Conservation (phyloP, 2,329 filamentous ascomycete genomes). For the Pseudogymnoascus sp. region DNA sequence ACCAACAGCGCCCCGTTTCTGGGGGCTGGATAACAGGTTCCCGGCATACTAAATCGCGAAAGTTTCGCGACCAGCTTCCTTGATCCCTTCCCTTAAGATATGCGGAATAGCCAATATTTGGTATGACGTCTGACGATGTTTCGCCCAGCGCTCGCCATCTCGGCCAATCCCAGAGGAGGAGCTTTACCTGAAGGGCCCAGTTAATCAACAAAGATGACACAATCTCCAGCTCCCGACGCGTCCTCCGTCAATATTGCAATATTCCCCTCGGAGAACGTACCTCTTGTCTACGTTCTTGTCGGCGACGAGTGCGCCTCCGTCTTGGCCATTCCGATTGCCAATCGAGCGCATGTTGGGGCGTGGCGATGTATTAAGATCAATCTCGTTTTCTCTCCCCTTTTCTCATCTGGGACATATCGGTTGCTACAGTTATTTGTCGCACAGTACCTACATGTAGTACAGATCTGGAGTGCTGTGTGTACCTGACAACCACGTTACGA, state of each 20-base stretch:
- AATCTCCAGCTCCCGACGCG: not conserved
- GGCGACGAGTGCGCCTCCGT: not conserved
- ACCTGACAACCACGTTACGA: not conserved
- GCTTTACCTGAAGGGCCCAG: not conserved
- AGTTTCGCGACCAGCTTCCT: not conserved
- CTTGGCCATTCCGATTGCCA: not conserved
- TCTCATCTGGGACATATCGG: not conserved
- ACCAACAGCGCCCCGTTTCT: not conserved
- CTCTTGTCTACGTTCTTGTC: not conserved
- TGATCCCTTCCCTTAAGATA: not conserved
- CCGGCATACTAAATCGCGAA: not conserved
- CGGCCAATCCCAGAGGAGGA: not conserved
- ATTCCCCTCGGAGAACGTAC: not conserved
- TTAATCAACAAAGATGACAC: constrained; percentile 4
- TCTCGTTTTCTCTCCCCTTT: not conserved
- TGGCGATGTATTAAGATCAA: not conserved
- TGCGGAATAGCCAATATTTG: not conserved
- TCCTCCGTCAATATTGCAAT: not conserved
- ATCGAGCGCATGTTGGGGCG: not conserved
- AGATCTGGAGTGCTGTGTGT: not conserved
- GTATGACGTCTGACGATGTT: not conserved
- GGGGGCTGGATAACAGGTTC: not conserved
- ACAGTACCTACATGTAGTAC: not conserved
- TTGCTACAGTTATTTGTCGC: not conserved
- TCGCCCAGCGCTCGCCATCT: not conserved